phyloP scores from a whole-genome alignment of 345 rosid species.

The Camelina sativa region DNA sequence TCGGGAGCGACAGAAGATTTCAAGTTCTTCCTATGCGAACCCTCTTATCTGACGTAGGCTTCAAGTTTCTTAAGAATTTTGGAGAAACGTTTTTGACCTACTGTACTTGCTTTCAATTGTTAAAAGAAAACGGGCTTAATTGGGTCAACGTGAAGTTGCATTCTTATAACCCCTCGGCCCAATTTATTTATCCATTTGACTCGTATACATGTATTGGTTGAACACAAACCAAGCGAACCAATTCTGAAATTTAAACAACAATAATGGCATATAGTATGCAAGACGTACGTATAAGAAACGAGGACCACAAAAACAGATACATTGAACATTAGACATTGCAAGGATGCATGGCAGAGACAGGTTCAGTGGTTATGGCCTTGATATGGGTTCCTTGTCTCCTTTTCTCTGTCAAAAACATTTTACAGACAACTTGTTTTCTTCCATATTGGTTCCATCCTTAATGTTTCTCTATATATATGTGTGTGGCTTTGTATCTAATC shows the following conservation, averaged over 20 bases:
- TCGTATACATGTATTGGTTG: background rate
- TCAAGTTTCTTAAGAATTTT: background rate
- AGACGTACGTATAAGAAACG: background rate
- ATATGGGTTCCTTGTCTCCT: slow-evolving; percentile 43
- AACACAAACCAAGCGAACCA: slow-evolving; percentile 16
- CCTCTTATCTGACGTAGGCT: background rate
- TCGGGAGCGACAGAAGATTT: slow-evolving; percentile 73
- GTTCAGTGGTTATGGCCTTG: slow-evolving; percentile 41
- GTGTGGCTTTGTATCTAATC: background rate
- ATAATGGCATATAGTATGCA: slow-evolving; percentile 31
- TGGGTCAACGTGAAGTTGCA: background rate
- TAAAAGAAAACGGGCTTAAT: slow-evolving; percentile 5
- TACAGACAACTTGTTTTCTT: slow-evolving; percentile 36
- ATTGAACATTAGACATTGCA: slow-evolving; percentile 36
- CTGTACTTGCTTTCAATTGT: no score
- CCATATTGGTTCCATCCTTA: slow-evolving; percentile 47
- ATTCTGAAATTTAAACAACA: slow-evolving; percentile 4
- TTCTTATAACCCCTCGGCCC: slow-evolving; percentile 25
- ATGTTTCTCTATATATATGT: slow-evolving; percentile 10
- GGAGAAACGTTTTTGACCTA: no score
- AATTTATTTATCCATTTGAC: background rate
- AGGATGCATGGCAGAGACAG: slow-evolving; percentile 39
- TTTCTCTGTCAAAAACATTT: slow-evolving; percentile 25
- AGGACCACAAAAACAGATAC: slow-evolving; percentile 44
- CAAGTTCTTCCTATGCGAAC: slow-evolving; percentile 50